Base-by-base conservation (phyloP, 495 filamentous ascomycete species). In the Hyphodiscus hymeniophilus region DNA sequence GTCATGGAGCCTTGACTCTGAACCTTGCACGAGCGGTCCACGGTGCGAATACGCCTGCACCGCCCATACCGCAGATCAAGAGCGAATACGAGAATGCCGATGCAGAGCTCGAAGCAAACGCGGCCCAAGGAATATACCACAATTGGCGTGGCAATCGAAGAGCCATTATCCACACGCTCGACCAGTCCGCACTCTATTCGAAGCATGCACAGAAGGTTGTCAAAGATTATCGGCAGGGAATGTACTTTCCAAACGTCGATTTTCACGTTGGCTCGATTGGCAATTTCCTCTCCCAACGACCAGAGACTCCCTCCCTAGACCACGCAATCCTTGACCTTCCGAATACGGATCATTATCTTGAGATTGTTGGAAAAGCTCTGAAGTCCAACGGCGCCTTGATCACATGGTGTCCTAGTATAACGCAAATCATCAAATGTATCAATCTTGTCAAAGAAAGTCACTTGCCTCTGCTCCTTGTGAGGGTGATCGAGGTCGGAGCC, bases 371-470 rank as follows among this genome's bases (percentile, higher is more conserved):
- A 0, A 62, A 72, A 11, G 71, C 77, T n/a, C 59, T 90, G 47
- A 69, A 70, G 18, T 64, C 69, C 0, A 71, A 84, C 60, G 86
- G 83, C 1, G 56, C 73, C 3, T 62, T 91, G 1, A 66, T 79
- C 20, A 76, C 86, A 15, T 91, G 86, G 60, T 79, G 76, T 61
- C 86, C 86, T 2, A 85, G 77, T 51, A 77, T 91, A 47, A 87
- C 83, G 5, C 87, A 90, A 63, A 84, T 90, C 47, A 74, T 68
- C 30, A 67, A 74, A 1, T 79, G 76, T 42, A 62, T 87, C 33
- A 65, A 74, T 42, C 40, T 64, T 12, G 73, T 84, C 26, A 75
- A 68, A 34, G 53, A 65, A 10, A 54, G 74, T 16, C 65, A 55
- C 15, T 50, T 86, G 34, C 74, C 75, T 1, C 66, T 87, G 22